Evolutionary conservation across 176 grass and related monocot species (phyloP), one percentile per base, ranked within the genome.

Genomic region (Musa beccarii): DNA sequence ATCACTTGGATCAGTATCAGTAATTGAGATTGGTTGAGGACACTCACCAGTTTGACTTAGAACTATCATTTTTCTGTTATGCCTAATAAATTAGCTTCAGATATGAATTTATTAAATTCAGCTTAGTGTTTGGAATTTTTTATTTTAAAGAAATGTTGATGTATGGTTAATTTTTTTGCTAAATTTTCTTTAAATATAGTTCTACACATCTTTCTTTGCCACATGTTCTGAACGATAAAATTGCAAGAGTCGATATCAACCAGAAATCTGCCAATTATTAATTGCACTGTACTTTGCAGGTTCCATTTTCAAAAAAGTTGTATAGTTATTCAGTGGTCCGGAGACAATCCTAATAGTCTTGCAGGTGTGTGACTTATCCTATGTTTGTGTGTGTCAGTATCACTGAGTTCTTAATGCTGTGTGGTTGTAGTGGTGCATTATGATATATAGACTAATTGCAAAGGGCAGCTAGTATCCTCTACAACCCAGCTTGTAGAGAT

Each of bases 261-360:
- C n/a, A 17, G 3, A 17, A 19, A n/a, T 21, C 12, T 8, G 21
- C 6, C 0, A 2, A 17, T 63, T 22, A 23, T 63, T 21, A 51
- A 79, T 34, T 64, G 15, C 23, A 70, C 70, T 74, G 21, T 71
- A 59, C 61, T 68, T 79, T 88, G 75, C 86, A 98, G 94, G 84
- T 88, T 76, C 82, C 80, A 85, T 72, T 98, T 98, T 74, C 86
- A 89, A 69, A 91, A 91, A 63, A 87, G 75, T 51, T 93, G 90
- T 84, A 59, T 93, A 68, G 80, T 93, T 66, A 91, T 98, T 73
- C 90, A 98, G 20, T 98, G 94, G 90, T 93, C 94, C 61, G 94
- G 88, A 68, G 94, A 98, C 76, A 98, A 98, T 77, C 94, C 94
- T 63, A 98, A 93, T 79, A 98, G 90, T 76, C 90, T 98, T 79